Base-by-base conservation (phyloP, 495 filamentous ascomycete species). In the Tuber indicum region DNA sequence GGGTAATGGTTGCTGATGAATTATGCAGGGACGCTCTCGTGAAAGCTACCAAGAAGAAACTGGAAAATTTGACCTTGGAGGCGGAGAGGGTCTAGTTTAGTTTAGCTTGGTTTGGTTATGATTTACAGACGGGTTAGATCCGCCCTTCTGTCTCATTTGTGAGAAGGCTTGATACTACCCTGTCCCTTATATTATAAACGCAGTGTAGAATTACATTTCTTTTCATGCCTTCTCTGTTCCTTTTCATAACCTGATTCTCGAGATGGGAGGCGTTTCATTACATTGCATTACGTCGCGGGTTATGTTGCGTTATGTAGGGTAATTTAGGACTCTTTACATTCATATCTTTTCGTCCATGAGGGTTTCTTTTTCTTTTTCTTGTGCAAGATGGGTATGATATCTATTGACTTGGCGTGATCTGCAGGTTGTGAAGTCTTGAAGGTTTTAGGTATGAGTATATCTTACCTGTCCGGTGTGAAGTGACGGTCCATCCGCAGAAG, bases 41-140 rank as follows among this genome's bases (percentile, higher is more conserved):
- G 74, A 85, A 81, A 78, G 75, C 81, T 19, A 79, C 82, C 0
- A 76, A 78, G 78, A 83, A 84, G 80, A 78, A 69, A 77, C 58
- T 82, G 58, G 81, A 82, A 73, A 58, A 62, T 36, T 69, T 82
- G 69, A 70, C 45, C 36, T 58, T 80, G 36, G 77, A 82, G 71
- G 75, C 74, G 32, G 80, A 82, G 19, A 47, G 36, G 43, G 69
- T 74, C 74, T 77, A 81, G 72, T n/a, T 66, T 36, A 17, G 70
- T 12, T 58, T 23, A 23, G 47, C 21, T 52, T 12, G 23, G 21
- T 58, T 58, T n/a, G 49, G 23, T 12, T n/a, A 58, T 58, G 49
- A n/a, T n/a, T n/a, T 12, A 26, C 49, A 6, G 23, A 58, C 23
- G 49, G 49, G 49, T 58, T 58, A 58, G 49, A 26, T 58, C 23